Percentiles rank a stretch among this genome's conserved stretches.
phyloP scores from a whole-genome alignment of 1,284 basidiomycete species.

The Leccinum angustisporum region DNA sequence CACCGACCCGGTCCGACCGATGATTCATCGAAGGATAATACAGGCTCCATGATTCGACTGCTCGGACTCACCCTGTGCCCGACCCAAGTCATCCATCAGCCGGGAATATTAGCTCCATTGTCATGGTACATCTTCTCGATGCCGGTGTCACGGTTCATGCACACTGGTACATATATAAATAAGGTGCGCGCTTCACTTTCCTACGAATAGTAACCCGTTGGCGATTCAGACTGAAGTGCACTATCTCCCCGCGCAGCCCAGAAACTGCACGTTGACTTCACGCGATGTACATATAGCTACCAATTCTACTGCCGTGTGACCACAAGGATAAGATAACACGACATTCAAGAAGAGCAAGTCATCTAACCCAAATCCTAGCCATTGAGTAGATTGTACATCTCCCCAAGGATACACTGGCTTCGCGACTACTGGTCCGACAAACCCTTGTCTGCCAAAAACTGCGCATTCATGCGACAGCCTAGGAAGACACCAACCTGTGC shows the following conservation, averaged over 20 bases:
- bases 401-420: background rate
- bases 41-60: background rate
- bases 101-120: background rate
- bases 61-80: no score
- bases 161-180: background rate
- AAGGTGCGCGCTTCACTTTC: background rate
- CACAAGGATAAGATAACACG: background rate
- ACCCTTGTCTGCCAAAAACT: background rate
- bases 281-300: background rate
- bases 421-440: background rate
- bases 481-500: slow-evolving; percentile 12
- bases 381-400: slow-evolving; percentile 9
- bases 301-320: background rate
- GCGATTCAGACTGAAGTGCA: no score
- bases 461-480: background rate
- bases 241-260: background rate
- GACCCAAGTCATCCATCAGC: no score
- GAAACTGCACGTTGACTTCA: background rate
- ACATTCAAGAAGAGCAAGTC: background rate
- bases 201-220: background rate
- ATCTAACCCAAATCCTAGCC: slow-evolving; percentile 5
- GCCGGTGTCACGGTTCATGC: background rate
- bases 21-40: background rate
- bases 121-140: background rate
- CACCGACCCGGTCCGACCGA: background rate